These are phyloP conservation scores for Pythium diclinum DNA, from an alignment of 352 stramenopile species.

Conservation along the genomic window DNA sequence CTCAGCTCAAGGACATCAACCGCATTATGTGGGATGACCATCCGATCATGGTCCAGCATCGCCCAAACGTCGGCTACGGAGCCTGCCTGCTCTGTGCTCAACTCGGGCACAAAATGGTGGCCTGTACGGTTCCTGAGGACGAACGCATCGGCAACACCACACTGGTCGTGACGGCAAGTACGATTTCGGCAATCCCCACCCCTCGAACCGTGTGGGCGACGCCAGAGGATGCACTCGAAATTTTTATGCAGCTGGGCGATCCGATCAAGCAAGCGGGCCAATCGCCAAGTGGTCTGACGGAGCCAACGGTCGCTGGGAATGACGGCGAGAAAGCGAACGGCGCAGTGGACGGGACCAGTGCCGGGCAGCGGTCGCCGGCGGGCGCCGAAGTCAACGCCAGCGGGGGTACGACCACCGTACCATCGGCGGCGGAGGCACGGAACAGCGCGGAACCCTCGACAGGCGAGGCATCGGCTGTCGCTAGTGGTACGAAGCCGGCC, in stretches of 20 bases:
- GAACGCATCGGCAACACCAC: constrained; percentile 1
- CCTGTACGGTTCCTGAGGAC: neutral
- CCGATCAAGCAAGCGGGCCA: neutral
- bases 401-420: no score
- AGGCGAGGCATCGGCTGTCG: no score
- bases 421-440: no score
- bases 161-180: neutral
- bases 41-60: constrained; percentile 7
- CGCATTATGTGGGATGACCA: constrained; percentile 11
- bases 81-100: constrained; percentile 14
- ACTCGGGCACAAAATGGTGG: constrained; percentile 4
- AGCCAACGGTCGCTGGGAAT: no score
- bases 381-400: no score
- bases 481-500: no score
- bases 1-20: neutral
- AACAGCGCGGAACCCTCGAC: no score
- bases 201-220: neutral
- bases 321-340: no score
- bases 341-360: no score
- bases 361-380: no score
- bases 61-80: neutral
- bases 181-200: neutral
- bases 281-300: neutral
- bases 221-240: neutral
- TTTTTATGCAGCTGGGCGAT: neutral